Base-by-base conservation (phyloP, 2,329 filamentous ascomycete species). In the Fusarium bulbicola region DNA sequence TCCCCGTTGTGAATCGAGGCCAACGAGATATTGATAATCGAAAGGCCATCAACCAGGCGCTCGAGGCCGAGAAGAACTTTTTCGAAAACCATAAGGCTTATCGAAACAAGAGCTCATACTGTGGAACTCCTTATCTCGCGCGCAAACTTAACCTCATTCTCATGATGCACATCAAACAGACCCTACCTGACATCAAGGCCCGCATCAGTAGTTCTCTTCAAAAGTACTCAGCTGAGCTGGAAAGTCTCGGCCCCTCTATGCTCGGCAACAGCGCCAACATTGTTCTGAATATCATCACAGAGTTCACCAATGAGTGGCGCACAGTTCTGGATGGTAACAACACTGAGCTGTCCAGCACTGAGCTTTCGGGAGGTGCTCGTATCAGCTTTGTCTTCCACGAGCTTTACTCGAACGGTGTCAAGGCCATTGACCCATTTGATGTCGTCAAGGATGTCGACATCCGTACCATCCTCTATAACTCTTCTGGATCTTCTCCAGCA, bases 81-180 rank as follows among this genome's bases (percentile, higher is more conserved):
- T 99, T 99, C 82, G 96, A 99, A 79, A 95, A 95, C 83, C 96
- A 99, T 89, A 97, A 97, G 86, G 95, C 96, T 39, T 99, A 99
- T 84, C 90, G 95, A 69, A 99, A 98, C 85, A 99, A 99, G 91
- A 95, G 94, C 81, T 93, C 95, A 11, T 99, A 99, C 88, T 99
- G 96, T 83, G 96, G 96, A 82, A 99, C 96, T 7, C 96, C 96
- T 8, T 99, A 99, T 81, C 87, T 99, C 68, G 96, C 96, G 8
- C 92, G 95, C 76, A 99, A 99, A 85, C 90, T 99, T 68, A 99
- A 99, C 84, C 88, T 99, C 79, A 98, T 99, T 80, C 89, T 99
- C 77, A 98, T 99, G 95, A 99, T 99, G 96, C 96, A 99, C 86
- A 99, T 99, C 87, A 99, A 99, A 85, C 95, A 99, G 86, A 99